phyloP scores from a whole-genome alignment of 2,329 filamentous ascomycete genomes.

The Moelleriella libera region DNA sequence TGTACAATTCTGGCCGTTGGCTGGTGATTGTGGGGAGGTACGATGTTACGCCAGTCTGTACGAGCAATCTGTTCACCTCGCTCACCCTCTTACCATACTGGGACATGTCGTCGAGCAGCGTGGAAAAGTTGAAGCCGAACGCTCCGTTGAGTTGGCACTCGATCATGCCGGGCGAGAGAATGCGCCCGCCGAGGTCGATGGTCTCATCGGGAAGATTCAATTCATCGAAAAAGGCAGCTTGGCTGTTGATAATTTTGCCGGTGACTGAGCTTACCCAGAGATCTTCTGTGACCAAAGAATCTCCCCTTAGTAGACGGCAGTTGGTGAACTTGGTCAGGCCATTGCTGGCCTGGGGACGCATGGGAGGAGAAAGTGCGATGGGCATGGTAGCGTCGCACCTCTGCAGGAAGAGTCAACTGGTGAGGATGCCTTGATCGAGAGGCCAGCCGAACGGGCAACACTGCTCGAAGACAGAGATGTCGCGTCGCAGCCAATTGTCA shows the following conservation, averaged over 20 bases:
- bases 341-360: conserved; percentile 18
- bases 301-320: conserved; percentile 60
- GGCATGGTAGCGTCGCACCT: conserved; percentile 23
- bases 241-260: conserved; percentile 67
- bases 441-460: too few relatives aligned
- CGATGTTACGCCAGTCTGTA: conserved; percentile 72
- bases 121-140: conserved; percentile 86
- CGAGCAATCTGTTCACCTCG: conserved; percentile 55
- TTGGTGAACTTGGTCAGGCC: conserved; percentile 81
- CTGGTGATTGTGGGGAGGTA: conserved; percentile 80
- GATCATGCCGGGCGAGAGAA: conserved; percentile 75
- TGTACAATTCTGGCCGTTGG: conserved; percentile 68
- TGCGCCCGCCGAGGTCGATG: conserved; percentile 69
- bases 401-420: neutral
- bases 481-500: neutral
- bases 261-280: conserved; percentile 77
- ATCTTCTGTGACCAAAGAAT: conserved; percentile 57
- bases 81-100: conserved; percentile 61
- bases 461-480: neutral
- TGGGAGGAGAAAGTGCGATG: conserved; percentile 25
- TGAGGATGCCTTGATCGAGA: too few relatives aligned
- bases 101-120: conserved; percentile 51
- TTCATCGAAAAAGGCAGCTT: conserved; percentile 53
- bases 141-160: conserved; percentile 88
- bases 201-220: conserved; percentile 56